Evolutionary conservation across 345 rosid species (phyloP).

Genomic region (Moricandia moricandioides): DNA sequence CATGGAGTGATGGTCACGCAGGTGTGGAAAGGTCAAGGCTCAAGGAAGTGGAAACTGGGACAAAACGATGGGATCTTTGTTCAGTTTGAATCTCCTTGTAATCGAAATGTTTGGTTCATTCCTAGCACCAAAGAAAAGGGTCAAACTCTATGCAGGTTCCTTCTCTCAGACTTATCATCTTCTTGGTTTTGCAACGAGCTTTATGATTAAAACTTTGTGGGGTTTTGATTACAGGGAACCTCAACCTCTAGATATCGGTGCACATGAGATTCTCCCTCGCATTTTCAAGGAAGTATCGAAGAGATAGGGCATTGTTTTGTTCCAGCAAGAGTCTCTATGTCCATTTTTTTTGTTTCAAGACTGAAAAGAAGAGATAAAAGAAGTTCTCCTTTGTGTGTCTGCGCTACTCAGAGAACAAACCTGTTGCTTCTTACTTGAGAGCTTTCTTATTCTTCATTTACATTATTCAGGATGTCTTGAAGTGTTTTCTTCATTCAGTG

Average conservation of each 20-base stretch:
- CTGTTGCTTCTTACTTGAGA: neutral
- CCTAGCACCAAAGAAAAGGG: constrained; percentile 80
- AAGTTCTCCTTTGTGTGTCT: no score
- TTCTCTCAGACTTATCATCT: neutral
- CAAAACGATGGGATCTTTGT: constrained; percentile 88
- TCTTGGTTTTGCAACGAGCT: neutral
- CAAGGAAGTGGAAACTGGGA: constrained; percentile 97
- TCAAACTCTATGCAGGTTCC: constrained; percentile 76
- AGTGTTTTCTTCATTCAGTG: no score
- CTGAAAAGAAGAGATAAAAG: constrained; percentile 3
- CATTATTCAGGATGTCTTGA: no score
- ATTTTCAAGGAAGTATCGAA: constrained; percentile 56
- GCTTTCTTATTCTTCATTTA: neutral
- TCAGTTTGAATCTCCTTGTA: constrained; percentile 71
- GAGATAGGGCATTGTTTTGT: constrained; percentile 26
- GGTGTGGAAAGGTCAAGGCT: constrained; percentile 91
- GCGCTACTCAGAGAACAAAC: neutral
- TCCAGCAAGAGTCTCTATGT: constrained; percentile 7
- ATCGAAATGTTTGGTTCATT: constrained; percentile 85
- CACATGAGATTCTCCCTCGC: constrained; percentile 85
- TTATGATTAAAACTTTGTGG: neutral
- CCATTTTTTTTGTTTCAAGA: constrained; percentile 17
- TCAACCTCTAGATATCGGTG: constrained; percentile 60
- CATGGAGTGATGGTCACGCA: no score
- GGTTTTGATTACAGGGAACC: constrained; percentile 64